Evolutionary conservation across 768 basidiomycete species (phyloP).

Genomic region (Lactifluus echinatus): DNA sequence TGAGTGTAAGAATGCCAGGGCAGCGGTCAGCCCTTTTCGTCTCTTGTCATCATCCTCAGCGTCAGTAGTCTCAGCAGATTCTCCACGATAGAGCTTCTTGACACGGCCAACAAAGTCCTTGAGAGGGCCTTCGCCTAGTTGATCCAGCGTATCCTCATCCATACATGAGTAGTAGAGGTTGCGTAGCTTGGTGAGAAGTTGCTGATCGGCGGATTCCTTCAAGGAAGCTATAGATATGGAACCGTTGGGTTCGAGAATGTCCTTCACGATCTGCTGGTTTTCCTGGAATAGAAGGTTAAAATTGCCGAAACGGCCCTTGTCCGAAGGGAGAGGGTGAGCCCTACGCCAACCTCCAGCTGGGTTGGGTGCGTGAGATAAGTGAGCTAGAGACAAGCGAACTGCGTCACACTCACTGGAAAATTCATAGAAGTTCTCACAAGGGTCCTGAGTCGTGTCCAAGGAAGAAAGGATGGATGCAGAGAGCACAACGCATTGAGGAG

Average conservation of each 20-base stretch:
- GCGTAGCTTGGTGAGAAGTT: slow-evolving; percentile 55
- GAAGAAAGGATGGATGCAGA: slow-evolving; percentile 76
- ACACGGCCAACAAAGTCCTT: slow-evolving; percentile 56
- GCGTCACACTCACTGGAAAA: slow-evolving; percentile 66
- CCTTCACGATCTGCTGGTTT: slow-evolving; percentile 71
- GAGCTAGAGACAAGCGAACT: background rate
- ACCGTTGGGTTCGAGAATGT: slow-evolving; percentile 47
- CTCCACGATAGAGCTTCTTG: slow-evolving; percentile 48
- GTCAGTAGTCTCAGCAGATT: slow-evolving; percentile 33
- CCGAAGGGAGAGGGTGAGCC: slow-evolving; percentile 77
- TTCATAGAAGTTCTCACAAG: slow-evolving; percentile 92
- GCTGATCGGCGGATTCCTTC: slow-evolving; percentile 36
- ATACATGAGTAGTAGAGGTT: slow-evolving; percentile 75
- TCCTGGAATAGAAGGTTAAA: slow-evolving; percentile 66
- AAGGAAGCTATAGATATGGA: slow-evolving; percentile 22
- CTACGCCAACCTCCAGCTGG: slow-evolving; percentile 85
- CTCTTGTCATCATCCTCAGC: slow-evolving; percentile 24
- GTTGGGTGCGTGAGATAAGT: background rate
- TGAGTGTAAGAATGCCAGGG: slow-evolving; percentile 81
- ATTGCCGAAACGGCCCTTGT: slow-evolving; percentile 62
- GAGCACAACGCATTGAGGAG: slow-evolving; percentile 70
- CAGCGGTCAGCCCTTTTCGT: slow-evolving; percentile 62
- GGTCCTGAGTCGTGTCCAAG: slow-evolving; percentile 75
- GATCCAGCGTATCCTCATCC: slow-evolving; percentile 68
- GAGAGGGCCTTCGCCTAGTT: slow-evolving; percentile 64